Evolutionary conservation across 257 asterid species (phyloP).

Genomic region (Voacanga thouarsii): DNA sequence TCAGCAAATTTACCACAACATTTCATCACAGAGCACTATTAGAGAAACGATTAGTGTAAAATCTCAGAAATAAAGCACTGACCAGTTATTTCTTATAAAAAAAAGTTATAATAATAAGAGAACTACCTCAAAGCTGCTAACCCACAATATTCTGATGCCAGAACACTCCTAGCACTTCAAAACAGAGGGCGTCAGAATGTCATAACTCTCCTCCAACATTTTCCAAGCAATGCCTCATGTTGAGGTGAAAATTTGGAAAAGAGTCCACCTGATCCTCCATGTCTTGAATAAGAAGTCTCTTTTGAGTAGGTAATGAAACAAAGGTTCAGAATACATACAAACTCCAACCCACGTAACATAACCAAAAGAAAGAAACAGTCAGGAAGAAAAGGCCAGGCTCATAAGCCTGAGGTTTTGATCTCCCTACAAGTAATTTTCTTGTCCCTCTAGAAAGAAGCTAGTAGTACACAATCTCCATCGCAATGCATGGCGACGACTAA

Average conservation of each 20-base stretch:
- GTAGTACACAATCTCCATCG: slow-evolving; percentile 19
- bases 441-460: slow-evolving; percentile 19
- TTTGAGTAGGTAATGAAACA: slow-evolving; percentile 15
- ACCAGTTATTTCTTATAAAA: neutral
- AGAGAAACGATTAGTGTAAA: neutral
- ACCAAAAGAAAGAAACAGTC: slow-evolving; percentile 18
- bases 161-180: slow-evolving; percentile 20
- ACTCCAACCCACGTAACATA: slow-evolving; percentile 25
- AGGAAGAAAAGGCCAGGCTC: slow-evolving; percentile 6
- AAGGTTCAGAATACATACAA: slow-evolving; percentile 13
- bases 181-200: slow-evolving; percentile 17
- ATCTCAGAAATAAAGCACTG: neutral
- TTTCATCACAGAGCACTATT: neutral
- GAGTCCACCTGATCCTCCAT: slow-evolving; percentile 20
- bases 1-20: neutral
- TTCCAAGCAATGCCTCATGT: slow-evolving; percentile 19
- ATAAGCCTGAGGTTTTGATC: slow-evolving; percentile 14
- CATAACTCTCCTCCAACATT: slow-evolving; percentile 13
- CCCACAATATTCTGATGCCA: slow-evolving; percentile 7
- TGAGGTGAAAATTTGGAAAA: slow-evolving; percentile 13
- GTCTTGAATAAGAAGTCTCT: slow-evolving; percentile 19
- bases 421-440: slow-evolving; percentile 20
- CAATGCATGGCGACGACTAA: slow-evolving; percentile 6
- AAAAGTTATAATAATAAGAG: neutral
- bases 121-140: slow-evolving; percentile 27